A percentile compares a stretch with the other conserved stretches of the same genome.
Conservation (phyloP, 2,329 filamentous ascomycete species). For the Colletotrichum scovillei region DNA sequence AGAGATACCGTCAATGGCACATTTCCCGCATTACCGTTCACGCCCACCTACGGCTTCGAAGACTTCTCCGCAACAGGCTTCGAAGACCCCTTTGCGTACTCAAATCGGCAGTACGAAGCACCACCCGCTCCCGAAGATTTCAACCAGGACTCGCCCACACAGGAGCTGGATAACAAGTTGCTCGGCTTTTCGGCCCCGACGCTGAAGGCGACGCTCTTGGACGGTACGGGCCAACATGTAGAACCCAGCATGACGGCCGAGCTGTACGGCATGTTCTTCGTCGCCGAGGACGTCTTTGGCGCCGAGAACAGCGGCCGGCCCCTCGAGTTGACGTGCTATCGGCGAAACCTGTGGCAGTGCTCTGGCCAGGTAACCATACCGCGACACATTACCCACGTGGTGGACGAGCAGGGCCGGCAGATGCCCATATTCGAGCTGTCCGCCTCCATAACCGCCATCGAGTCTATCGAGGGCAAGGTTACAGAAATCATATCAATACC, state of each 20-base stretch:
- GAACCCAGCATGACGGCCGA: constrained; percentile 76
- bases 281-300: constrained; percentile 83
- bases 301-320: constrained; percentile 67
- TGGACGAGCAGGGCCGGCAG: constrained; percentile 80
- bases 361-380: constrained; percentile 87
- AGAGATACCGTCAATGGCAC: constrained; percentile 56
- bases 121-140: constrained; percentile 56
- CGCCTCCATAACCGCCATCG: constrained; percentile 84
- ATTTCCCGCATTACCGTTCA: constrained; percentile 62
- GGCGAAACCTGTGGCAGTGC: constrained; percentile 94
- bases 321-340: constrained; percentile 92
- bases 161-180: constrained; percentile 75
- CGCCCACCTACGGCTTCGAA: constrained; percentile 70
- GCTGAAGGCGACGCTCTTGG: constrained; percentile 71
- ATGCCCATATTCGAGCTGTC: constrained; percentile 82
- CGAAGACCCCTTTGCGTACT: constrained; percentile 74
- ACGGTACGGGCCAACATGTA: constrained; percentile 72
- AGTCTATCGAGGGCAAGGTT: constrained; percentile 90
- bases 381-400: constrained; percentile 74
- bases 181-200: constrained; percentile 78
- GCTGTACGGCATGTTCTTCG: constrained; percentile 89
- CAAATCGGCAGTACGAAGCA: constrained; percentile 59
- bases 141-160: constrained; percentile 60
- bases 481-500: constrained; percentile 97
- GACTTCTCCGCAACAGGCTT: constrained; percentile 69